Evolutionary conservation across 169 alveolate species (phyloP).

Genomic region (Amoebophrya sp.): DNA sequence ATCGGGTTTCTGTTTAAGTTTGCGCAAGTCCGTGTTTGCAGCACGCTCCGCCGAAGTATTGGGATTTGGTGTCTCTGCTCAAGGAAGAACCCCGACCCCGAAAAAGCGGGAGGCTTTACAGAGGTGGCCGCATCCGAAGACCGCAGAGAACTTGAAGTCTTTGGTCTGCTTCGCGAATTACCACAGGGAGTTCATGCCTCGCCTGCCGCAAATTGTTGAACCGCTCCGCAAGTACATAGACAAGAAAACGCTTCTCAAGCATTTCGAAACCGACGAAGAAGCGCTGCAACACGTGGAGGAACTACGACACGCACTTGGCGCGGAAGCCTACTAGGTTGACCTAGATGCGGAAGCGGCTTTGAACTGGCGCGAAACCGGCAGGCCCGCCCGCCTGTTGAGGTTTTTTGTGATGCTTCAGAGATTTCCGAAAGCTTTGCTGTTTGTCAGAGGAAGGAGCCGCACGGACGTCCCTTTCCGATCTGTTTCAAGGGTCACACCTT

Average conservation of each 20-base stretch:
- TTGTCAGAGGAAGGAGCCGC: neutral
- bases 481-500: neutral
- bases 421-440: neutral
- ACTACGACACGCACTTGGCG: no score
- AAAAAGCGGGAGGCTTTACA: neutral
- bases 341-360: neutral
- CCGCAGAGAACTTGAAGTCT: neutral
- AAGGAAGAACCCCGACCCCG: neutral
- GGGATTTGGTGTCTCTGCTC: neutral
- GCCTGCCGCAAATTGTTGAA: neutral
- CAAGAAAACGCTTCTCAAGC: neutral
- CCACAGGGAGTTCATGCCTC: neutral
- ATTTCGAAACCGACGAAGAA: neutral
- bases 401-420: neutral
- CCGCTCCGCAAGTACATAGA: neutral
- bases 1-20: neutral
- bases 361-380: neutral
- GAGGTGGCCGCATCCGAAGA: neutral
- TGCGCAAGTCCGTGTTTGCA: neutral
- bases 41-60: neutral
- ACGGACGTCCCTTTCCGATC: neutral
- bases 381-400: neutral
- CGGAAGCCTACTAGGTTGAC: neutral
- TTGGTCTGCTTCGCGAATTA: neutral
- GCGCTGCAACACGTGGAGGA: neutral